Base-by-base conservation (phyloP, 495 filamentous ascomycete genomes). In the Penicillium verhagenii region DNA sequence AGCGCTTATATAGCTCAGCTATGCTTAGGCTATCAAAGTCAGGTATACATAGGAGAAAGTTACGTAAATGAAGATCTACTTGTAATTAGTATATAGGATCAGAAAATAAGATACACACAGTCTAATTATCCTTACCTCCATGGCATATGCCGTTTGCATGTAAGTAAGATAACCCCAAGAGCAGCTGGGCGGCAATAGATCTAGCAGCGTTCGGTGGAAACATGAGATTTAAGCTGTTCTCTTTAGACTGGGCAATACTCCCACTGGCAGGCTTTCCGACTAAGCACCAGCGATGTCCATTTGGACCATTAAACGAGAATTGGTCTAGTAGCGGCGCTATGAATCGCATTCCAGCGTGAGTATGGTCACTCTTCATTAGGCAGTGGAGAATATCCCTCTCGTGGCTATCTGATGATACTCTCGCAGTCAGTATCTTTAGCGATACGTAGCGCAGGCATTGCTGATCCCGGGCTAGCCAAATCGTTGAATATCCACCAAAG, bases 401-500 rank as follows among this genome's bases (percentile, higher is more conserved):
- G 26, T 35, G 50, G n/a, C 54, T 64, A 52, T 49, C 45, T 52
- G 23, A 26, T 25, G 53, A 64, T 26, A 33, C 50, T 23, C 50
- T 54, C 29, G 54, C 57, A 57, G 53, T 64, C 53, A 60, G 25
- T 54, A 64, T 60, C 47, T 64, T 64, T 25, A 60, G 53, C 42
- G 61, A 60, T 52, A 64, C 51, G 16, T 64, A 64, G 33, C 61
- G 47, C 46, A 14, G 53, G n/a, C 33, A 44, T 53, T 57, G 49
- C 19, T 54, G 35, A 60, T 77, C 68, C 26, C 44, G 40, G 10
- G 68, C 71, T 23, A 94, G 76, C 89, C 90, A 93, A 39, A 94
- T 89, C 8, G 89, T 94, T 19, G 87, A 91, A 74, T 92, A 92
- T 63, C 91, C 88, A 58, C 90, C 89, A 87, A 88, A 92, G 9